Evolutionary conservation across 352 stramenopile genomes (phyloP), one percentile per base, ranked within the genome.

Genomic region (Phytophthora rubi): DNA sequence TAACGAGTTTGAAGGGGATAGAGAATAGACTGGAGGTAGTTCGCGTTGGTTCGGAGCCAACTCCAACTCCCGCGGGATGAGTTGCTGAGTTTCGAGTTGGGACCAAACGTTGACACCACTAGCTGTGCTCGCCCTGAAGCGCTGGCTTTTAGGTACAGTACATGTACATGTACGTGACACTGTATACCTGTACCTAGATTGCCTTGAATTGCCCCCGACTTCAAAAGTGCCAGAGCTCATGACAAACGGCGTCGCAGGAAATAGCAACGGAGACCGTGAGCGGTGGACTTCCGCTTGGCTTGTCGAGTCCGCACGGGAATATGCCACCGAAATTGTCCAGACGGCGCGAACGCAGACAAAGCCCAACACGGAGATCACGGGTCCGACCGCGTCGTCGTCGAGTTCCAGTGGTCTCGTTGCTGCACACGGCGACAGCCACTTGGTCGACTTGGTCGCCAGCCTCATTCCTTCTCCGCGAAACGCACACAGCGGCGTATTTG

Each of bases 381-480:
- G 12, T 16, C 10, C 10, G 35, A 0, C 4, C 8, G 33, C 5
- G 10, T 42, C 10, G 21, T 23, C 23, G n/a, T 30, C 49, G 23
- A 21, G 16, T 32, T 53, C 47, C 47, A 32, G 47, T 32, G 47
- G 49, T 55, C 49, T 55, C 49, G 45, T 52, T 55, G 49, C 49
- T 52, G 49, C 23, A 35, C 49, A 15, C 15, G 49, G 23, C 23
- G 49, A 39, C 49, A 55, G 49, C 49, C 49, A 55, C 49, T 55
- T 33, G 2, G 23, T 26, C 23, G 23, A 26, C 23, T 26, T 26
- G 23, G 26, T n/a, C 49, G 26, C 21, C 21, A 26, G 39, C 13
- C 49, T 55, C 49, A 55, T 39, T 55, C 23, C 49, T 37, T n/a
- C 48, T 51, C 23, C 49, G 16, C 5, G 49, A 37, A 55, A 39